These are phyloP conservation scores for Ophiosphaerella herpotricha DNA, from an alignment of 2,329 filamentous ascomycete genomes.

Conservation along the genomic window DNA sequence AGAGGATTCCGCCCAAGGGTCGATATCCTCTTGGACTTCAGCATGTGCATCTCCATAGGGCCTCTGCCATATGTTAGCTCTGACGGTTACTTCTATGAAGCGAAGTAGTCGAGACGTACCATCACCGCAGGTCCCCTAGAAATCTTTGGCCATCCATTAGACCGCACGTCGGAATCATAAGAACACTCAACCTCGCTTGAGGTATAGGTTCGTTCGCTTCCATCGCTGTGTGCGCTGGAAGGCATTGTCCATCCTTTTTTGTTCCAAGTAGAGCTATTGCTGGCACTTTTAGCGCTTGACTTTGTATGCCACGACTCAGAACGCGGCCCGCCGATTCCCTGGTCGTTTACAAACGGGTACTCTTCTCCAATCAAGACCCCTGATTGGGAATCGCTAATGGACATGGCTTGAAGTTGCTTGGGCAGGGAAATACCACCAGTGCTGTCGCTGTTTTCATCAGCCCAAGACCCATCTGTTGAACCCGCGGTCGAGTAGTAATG, in stretches of 20 bases:
- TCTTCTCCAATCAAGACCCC: conserved; percentile 29
- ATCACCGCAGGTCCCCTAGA: not conserved
- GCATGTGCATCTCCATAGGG: conserved; percentile 11
- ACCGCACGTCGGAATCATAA: conserved; percentile 9
- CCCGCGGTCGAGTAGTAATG: conserved; percentile 27
- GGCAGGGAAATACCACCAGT: conserved; percentile 21
- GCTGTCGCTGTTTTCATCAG: conserved; percentile 8
- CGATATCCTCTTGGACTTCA: conserved; percentile 9
- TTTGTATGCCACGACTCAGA: conserved; percentile 32
- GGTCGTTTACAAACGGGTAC: conserved; percentile 1
- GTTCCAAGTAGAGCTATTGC: conserved; percentile 23
- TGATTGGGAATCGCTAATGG: conserved; percentile 9
- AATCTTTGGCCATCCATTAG: conserved; percentile 36
- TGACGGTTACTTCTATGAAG: not conserved
- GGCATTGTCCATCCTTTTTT: conserved; percentile 22
- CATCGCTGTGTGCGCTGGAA: conserved; percentile 12
- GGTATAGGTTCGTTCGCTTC: conserved; percentile 21
- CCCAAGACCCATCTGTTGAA: conserved; percentile 13
- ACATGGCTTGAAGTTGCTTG: conserved; percentile 17
- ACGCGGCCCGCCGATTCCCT: not conserved
- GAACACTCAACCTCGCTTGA: conserved; percentile 35
- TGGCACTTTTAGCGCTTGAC: conserved; percentile 8
- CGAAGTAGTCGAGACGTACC: not conserved
- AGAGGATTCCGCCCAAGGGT: conserved; percentile 1
- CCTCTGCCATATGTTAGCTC: conserved; percentile 12